Evolutionary conservation across 225 moss, liverwort and hornwort species (phyloP), one percentile per base, ranked within the genome.

Genomic region (Ulota crispa): DNA sequence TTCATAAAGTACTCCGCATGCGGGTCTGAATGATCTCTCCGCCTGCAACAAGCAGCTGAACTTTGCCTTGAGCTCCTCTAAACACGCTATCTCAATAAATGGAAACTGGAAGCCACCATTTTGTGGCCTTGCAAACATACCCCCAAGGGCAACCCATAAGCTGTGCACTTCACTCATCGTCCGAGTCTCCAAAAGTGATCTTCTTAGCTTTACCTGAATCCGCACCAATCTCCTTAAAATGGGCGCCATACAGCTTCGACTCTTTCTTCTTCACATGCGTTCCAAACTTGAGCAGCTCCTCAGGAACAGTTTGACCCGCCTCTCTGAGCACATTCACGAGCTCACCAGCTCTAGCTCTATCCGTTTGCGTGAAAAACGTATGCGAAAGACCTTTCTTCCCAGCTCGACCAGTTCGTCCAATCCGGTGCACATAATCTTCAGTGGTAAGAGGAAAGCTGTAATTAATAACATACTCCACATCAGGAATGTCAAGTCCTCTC

Each of bases 231-330:
- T 96, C 99, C 78, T 94, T 99, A 65, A 96, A 99, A 75, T 99
- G 99, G 1, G 93, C 94, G 62, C 99, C 99, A 76, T 99, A 99
- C 3, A 99, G 64, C 75, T 96, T 96, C 24, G 99, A 96, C 78
- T 99, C 99, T 85, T 99, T 99, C 83, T 96, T 99, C 84, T 96
- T 99, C 53, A 99, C 96, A 73, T 99, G 99, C 23, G 99, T 99
- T 36, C 99, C 96, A 75, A 99, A 99, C 86, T 94, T 96, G 41
- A 99, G 86, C 28, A 99, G 90, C 64, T 96, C 96, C 28, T 93
- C 91, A 0, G 96, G 94, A 13, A 99, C 92, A 18, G 76, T 81
- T 85, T 99, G 99, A 69, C 88, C 94, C 1, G 99, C 96, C 70
- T 99, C 96, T 45, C 86, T 92, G 6, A 99, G 73, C 11, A 99